Base-by-base conservation (phyloP, 257 asterid species). In the Plantago ovata region DNA sequence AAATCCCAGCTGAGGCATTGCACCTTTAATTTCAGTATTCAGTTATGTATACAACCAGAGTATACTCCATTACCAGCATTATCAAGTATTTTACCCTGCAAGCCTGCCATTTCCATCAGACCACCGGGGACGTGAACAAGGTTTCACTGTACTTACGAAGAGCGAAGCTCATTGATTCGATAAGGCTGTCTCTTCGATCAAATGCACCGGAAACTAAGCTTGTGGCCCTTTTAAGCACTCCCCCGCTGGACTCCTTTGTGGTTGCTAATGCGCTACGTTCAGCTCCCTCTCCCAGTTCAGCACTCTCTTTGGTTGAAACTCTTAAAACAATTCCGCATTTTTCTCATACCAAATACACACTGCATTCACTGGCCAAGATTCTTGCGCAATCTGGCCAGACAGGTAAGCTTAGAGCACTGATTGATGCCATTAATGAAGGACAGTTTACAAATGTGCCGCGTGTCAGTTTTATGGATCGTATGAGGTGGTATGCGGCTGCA, bases 381-480 rank as follows among this genome's bases (percentile, higher is more conserved):
- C 95, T 93, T 16, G 95, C 95, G 10, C 84, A 72, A 66, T 79
- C 92, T 23, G 85, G 95, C 38, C 87, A 76, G 58, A 81, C 63
- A 11, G 68, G 69, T 44, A 82, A 70, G 55, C 97, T 93, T 50
- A 70, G 63, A 54, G 80, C 77, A 11, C 69, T 93, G 80, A 79
- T 88, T 53, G 74, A 75, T 58, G 83, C 91, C 56, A 84, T 93
- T 54, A 81, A 88, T 52, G 38, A 81, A 2, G 95, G 95, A 4
- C 81, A 81, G 75, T 88, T 86, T 58, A 32, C 59, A 10, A 82
- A 84, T 19, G 87, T 77, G 69, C 72, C 79, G 7, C 82, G 69
- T 42, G 74, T 85, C n/a, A 88, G 95, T 67, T 85, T 70, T 70
- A 86, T 89, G 95, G 95, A 92, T 62, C 76, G 84, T 3, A 82